Evolutionary conservation across 140 eudicot genomes (phyloP), one percentile per base, ranked within the genome.

Genomic region (Cichorium intybus): DNA sequence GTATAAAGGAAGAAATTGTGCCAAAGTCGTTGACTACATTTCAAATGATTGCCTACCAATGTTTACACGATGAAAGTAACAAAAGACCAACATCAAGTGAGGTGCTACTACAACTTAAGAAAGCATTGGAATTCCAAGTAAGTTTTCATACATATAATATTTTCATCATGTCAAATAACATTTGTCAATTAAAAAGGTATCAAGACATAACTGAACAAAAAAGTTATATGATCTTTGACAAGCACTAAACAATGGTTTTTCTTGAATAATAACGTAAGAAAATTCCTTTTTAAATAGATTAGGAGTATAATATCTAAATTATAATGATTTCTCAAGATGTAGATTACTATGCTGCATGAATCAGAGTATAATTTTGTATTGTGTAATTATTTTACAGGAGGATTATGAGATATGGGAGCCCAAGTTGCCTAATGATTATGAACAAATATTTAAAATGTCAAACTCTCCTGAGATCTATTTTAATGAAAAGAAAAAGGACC

Each of bases 331-430:
- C n/a, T n/a, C n/a, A n/a, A n/a, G n/a, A n/a, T n/a, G n/a, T n/a
- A n/a, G n/a, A n/a, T n/a, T n/a, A n/a, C n/a, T n/a, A n/a, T n/a
- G n/a, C n/a, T n/a, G n/a, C n/a, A n/a, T n/a, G n/a, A n/a, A n/a
- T n/a, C n/a, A n/a, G n/a, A n/a, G n/a, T n/a, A n/a, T n/a, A n/a
- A n/a, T n/a, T 10, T 1, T 35, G 1, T 10, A 35, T 10, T 35
- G 45, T 35, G 10, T 10, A 10, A 35, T 3, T 10, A 17, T 7
- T 12, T 35, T 24, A 52, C 54, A 62, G 68, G 55, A 62, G 55
- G 68, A 62, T 15, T 22, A 45, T 45, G 43, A 45, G 24, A 24
- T 62, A 62, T 62, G 68, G 68, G 68, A 24, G 27, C 26, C 56
- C 17, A 62, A 45, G 24, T 41, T 62, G 21, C 68, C 68, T 0